Evolutionary conservation across 148 eudicot species (phyloP), one percentile per base, ranked within the genome.

Genomic region (Fagopyrum esculentum): DNA sequence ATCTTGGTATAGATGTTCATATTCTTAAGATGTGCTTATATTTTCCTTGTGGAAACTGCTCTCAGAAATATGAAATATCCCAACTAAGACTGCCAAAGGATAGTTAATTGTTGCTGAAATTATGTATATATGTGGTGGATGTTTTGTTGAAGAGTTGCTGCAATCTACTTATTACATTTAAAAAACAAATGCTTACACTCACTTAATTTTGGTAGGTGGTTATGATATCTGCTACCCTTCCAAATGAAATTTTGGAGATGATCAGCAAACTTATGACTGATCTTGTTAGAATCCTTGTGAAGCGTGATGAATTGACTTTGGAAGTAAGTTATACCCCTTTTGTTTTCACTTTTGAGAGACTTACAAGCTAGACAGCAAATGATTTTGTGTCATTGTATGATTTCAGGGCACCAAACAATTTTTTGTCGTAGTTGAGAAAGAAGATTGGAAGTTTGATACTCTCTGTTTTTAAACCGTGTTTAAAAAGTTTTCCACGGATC

Each of bases 241-340:
- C 98, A 50, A 94, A 94, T 88, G 98, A 94, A 80, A 94, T 94
- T 83, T 63, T 94, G 84, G 98, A 94, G 91, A 94, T 94, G 0
- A 94, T 97, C 71, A 88, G 86, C 88, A 94, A 94, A 80, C 91
- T 94, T 79, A 94, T 94, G 98, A 88, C 97, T 9, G 98, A 94
- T 80, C 98, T 97, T 72, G 91, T 94, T 73, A 84, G 96, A 57
- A 94, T 94, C 79, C 97, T 94, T 60, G 98, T 91, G 59, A 94
- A 94, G 80, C 98, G 97, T 94, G 98, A 94, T 90, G 98, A 94
- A 73, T 85, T 94, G 93, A 94, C 98, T 77, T 89, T 94, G 35
- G 97, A 94, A 93, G 98, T 88, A 75, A 70, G 86, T 59, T 44
- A 1, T 8, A 43, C 52, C 29, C 1, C 63, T 56, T 66, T 46